Evolutionary conservation across 257 asterid species (phyloP).

Genomic region (Nyctanthes arbortristis): DNA sequence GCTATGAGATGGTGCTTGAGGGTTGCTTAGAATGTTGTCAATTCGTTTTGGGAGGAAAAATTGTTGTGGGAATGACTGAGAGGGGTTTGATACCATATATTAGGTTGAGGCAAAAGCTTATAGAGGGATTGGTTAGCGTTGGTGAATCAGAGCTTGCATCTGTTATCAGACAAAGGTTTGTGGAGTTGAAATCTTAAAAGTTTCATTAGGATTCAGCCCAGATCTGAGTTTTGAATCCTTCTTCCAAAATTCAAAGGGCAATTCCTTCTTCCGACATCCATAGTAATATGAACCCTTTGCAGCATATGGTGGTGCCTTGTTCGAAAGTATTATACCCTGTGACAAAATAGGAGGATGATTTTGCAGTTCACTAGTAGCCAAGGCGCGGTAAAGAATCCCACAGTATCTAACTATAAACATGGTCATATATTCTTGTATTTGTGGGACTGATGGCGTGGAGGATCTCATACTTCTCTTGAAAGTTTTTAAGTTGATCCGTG

Average conservation of each 20-base stretch:
- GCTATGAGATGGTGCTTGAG: constrained; percentile 62
- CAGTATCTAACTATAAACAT: too few species aligned
- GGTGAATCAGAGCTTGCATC: constrained; percentile 68
- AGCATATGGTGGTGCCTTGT: neutral
- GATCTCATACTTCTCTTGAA: too few species aligned
- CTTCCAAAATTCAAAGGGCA: neutral
- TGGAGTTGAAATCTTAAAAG: constrained; percentile 52
- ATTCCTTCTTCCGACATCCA: neutral
- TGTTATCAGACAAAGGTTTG: constrained; percentile 63
- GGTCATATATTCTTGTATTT: too few species aligned
- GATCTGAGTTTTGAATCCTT: too few species aligned
- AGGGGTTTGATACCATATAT: constrained; percentile 56
- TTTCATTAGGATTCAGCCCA: neutral
- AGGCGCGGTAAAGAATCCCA: too few species aligned
- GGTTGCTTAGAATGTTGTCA: constrained; percentile 61
- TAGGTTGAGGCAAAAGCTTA: constrained; percentile 50
- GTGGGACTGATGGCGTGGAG: too few species aligned
- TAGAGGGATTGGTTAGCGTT: constrained; percentile 58
- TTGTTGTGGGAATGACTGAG: constrained; percentile 43
- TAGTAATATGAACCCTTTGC: neutral
- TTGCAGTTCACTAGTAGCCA: too few species aligned
- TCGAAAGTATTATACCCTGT: too few species aligned
- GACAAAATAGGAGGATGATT: too few species aligned
- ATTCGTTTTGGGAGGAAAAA: constrained; percentile 49
- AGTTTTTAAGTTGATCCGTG: too few species aligned